Conservation (phyloP, 106 monocot species). For the Dendrobium chrysotoxum region DNA sequence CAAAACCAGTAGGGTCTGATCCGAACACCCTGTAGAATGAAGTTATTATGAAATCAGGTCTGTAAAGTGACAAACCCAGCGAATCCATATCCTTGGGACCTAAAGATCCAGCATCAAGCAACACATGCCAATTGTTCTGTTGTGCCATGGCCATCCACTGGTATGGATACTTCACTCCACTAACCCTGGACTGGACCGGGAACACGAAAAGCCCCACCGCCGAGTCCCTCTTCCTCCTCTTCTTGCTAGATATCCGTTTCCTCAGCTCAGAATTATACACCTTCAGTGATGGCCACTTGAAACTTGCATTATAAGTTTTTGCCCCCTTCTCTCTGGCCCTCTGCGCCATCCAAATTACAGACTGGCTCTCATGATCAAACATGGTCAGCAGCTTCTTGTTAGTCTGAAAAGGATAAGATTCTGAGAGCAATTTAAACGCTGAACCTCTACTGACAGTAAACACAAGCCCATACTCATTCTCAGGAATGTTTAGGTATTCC, state of each 20-base stretch:
- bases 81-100: slow-evolving; percentile 99
- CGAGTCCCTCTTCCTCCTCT: slow-evolving; percentile 68
- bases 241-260: slow-evolving; percentile 74
- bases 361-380: slow-evolving; percentile 99
- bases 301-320: slow-evolving; percentile 65
- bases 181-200: slow-evolving; percentile 86
- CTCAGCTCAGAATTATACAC: slow-evolving; percentile 70
- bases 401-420: slow-evolving; percentile 84
- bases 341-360: slow-evolving; percentile 84
- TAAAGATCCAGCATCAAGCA: slow-evolving; percentile 93
- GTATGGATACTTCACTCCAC: slow-evolving; percentile 86
- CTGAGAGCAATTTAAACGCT: slow-evolving; percentile 81
- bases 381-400: slow-evolving; percentile 93
- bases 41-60: slow-evolving; percentile 98
- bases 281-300: slow-evolving; percentile 85
- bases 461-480: slow-evolving; percentile 85
- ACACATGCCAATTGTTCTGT: slow-evolving; percentile 97
- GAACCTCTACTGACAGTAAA: slow-evolving; percentile 92
- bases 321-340: slow-evolving; percentile 87
- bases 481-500: slow-evolving; percentile 92
- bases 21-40: slow-evolving; percentile 95
- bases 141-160: slow-evolving; percentile 99
- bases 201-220: slow-evolving; percentile 88
- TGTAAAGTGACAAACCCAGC: slow-evolving; percentile 79
- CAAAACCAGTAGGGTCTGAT: slow-evolving; percentile 82